Evolutionary conservation across 2,329 filamentous ascomycete species (phyloP).

Genomic region (Phyllosticta capitalensis): DNA sequence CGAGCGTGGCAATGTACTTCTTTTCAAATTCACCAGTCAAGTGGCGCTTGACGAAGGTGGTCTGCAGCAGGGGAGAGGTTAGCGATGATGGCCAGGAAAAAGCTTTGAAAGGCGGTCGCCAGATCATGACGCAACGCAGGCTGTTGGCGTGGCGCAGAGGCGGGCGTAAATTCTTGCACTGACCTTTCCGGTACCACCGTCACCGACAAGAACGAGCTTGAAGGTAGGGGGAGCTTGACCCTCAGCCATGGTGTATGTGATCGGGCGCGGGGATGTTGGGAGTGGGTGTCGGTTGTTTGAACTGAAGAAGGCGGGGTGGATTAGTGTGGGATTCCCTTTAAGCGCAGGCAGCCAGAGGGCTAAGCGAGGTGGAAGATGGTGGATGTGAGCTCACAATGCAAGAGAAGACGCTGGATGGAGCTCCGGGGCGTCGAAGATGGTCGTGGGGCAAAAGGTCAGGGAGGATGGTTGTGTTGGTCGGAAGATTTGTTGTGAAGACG

Average conservation of each 20-base stretch:
- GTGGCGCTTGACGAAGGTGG: constrained; percentile 99
- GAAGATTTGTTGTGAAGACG: constrained; percentile 11
- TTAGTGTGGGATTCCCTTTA: constrained; percentile 8
- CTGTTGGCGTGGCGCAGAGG: background rate
- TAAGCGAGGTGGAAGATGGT: background rate
- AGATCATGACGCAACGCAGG: constrained; percentile 5
- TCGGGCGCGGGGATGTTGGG: constrained; percentile 6
- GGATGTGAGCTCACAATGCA: constrained; percentile 2
- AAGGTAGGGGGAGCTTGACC: constrained; percentile 62
- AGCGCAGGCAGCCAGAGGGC: background rate
- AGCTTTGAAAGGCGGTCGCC: constrained; percentile 7
- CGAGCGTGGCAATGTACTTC: constrained; percentile 99
- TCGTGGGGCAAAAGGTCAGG: constrained; percentile 10
- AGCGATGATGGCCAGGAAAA: constrained; percentile 7
- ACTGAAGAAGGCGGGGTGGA: constrained; percentile 5
- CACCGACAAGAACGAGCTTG: constrained; percentile 99
- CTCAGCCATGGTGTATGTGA: constrained; percentile 52
- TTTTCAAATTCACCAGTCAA: constrained; percentile 99
- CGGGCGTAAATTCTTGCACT: constrained; percentile 24
- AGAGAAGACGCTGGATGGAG: background rate
- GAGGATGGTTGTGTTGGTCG: constrained; percentile 9
- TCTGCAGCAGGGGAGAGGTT: constrained; percentile 44
- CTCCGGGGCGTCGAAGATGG: constrained; percentile 4
- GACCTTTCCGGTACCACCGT: constrained; percentile 99
- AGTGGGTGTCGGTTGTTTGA: constrained; percentile 7